phyloP scores from a whole-genome alignment of 306 rosid genomes.

The Quercus robur region DNA sequence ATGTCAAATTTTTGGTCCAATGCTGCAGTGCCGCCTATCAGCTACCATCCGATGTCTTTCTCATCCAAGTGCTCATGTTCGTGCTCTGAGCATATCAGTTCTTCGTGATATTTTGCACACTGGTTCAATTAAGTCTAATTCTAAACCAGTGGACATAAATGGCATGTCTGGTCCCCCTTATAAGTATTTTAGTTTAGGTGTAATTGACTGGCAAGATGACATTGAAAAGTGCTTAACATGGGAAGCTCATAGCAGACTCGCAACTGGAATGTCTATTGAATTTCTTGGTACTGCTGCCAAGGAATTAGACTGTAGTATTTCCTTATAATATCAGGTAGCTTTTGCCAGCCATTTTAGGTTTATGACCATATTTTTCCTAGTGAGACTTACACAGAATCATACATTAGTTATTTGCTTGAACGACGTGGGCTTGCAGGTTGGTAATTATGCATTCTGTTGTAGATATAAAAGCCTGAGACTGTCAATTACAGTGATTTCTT shows the following conservation, averaged over 20 bases:
- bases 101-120: conserved; percentile 78
- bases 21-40: conserved; percentile 80
- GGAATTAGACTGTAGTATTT: conserved; percentile 72
- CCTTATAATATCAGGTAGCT: conserved; percentile 44
- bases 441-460: conserved; percentile 9
- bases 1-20: conserved; percentile 13
- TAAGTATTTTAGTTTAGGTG: conserved; percentile 52
- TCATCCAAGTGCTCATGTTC: conserved; percentile 91
- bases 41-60: conserved; percentile 81
- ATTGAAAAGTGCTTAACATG: conserved; percentile 78
- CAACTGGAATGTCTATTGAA: conserved; percentile 58
- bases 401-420: conserved; percentile 13
- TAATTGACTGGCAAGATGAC: conserved; percentile 77
- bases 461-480: not conserved
- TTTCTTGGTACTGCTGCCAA: conserved; percentile 76
- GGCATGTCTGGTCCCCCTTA: conserved; percentile 47
- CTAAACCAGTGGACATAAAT: conserved; percentile 41
- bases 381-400: conserved; percentile 19
- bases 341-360: conserved; percentile 19
- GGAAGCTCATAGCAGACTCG: conserved; percentile 83
- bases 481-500: not conserved
- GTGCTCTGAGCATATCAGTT: conserved; percentile 82
- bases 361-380: conserved; percentile 28
- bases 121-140: conserved; percentile 47
- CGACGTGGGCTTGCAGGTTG: not conserved